Evolutionary conservation across 441 rosid genomes (phyloP).

Genomic region (Croton laevigatus): DNA sequence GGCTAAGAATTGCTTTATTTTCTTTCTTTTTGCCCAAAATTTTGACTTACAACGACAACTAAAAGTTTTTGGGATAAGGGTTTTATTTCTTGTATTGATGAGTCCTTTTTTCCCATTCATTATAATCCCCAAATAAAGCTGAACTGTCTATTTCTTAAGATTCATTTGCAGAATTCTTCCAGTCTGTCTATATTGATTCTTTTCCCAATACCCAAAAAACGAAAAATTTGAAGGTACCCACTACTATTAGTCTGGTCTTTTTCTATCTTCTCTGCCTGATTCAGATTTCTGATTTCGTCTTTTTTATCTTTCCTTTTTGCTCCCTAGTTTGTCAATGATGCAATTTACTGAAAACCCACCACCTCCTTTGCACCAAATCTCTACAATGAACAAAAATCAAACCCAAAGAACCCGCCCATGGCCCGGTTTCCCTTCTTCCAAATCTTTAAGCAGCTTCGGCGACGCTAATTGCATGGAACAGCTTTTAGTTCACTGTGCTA

Average conservation of each 20-base stretch:
- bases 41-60: slow-evolving; percentile 37
- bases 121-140: slow-evolving; percentile 44
- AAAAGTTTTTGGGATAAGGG: slow-evolving; percentile 28
- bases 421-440: slow-evolving; percentile 62
- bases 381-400: slow-evolving; percentile 39
- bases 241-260: slow-evolving; percentile 54
- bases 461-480: slow-evolving; percentile 88
- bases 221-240: slow-evolving; percentile 30
- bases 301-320: slow-evolving; percentile 22
- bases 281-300: slow-evolving; percentile 28
- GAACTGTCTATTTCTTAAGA: slow-evolving; percentile 47
- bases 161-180: slow-evolving; percentile 35
- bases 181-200: slow-evolving; percentile 30
- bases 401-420: slow-evolving; percentile 47
- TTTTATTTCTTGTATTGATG: slow-evolving; percentile 27
- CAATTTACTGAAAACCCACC: slow-evolving; percentile 60
- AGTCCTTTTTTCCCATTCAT: slow-evolving; percentile 34
- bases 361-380: slow-evolving; percentile 37
- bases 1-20: background rate
- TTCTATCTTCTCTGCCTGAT: slow-evolving; percentile 32
- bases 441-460: slow-evolving; percentile 45
- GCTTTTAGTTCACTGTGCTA: slow-evolving; percentile 77
- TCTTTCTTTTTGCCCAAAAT: slow-evolving; percentile 24
- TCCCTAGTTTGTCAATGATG: slow-evolving; percentile 38
- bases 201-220: slow-evolving; percentile 33